Conservation (phyloP, 1,284 basidiomycete species). For the Anthracocystis panici-leucophaei region DNA sequence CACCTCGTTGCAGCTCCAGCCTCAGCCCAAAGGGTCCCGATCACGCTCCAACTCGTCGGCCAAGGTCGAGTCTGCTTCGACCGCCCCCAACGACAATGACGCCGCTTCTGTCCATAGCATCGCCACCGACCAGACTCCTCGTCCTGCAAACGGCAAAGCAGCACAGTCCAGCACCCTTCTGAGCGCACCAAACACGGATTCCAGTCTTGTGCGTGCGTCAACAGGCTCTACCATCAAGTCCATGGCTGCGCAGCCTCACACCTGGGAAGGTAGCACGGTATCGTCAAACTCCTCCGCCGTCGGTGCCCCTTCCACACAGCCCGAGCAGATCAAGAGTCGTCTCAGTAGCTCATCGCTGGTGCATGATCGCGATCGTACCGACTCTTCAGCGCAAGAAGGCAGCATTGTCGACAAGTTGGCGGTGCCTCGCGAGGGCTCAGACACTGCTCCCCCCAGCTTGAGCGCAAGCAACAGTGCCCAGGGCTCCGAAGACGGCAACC, state of each 20-base stretch:
- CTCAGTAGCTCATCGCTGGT: constrained; percentile 1
- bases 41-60: constrained; percentile 17
- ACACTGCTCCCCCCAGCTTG: constrained; percentile 37
- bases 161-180: constrained; percentile 6
- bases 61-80: background rate
- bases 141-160: constrained; percentile 11
- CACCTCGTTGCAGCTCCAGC: constrained; percentile 17
- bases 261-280: constrained; percentile 28
- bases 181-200: constrained; percentile 1
- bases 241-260: constrained; percentile 38
- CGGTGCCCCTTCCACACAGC: background rate
- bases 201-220: constrained; percentile 36
- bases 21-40: constrained; percentile 2
- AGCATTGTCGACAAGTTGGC: constrained; percentile 46
- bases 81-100: constrained; percentile 12
- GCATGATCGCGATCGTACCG: constrained; percentile 26
- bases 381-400: constrained; percentile 36
- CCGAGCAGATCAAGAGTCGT: background rate
- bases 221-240: constrained; percentile 44
- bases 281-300: constrained; percentile 16
- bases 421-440: constrained; percentile 43
- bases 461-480: constrained; percentile 43
- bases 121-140: constrained; percentile 28
- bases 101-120: constrained; percentile 31
- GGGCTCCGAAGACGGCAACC: constrained; percentile 48